These are phyloP conservation scores for Closterium sp. DNA, from an alignment of 139 green algal genomes.

Conservation along the genomic window DNA sequence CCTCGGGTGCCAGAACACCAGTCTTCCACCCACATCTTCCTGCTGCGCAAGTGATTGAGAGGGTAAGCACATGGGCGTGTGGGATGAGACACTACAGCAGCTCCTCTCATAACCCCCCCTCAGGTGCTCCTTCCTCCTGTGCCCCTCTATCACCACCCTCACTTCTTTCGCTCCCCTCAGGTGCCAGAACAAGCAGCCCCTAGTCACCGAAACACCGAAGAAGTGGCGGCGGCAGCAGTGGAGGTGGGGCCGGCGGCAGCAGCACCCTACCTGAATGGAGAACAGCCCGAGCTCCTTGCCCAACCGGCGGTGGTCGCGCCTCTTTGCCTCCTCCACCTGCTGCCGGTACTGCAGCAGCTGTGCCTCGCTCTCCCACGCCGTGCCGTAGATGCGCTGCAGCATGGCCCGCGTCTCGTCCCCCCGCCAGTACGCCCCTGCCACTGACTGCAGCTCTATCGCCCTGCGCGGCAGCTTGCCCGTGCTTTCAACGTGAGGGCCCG, in stretches of 20 bases:
- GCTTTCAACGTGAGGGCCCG: conserved; percentile 84
- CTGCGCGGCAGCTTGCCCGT: conserved; percentile 79
- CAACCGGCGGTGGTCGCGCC: conserved; percentile 89
- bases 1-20: conserved; percentile 93
- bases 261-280: conserved; percentile 69
- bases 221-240: no score
- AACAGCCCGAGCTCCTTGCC: conserved; percentile 92
- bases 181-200: conserved; percentile 99
- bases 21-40: no score
- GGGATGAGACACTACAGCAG: conserved; percentile 69
- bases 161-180: conserved; percentile 81
- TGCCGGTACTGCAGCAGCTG: conserved; percentile 59
- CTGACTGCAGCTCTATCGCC: conserved; percentile 85
- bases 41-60: conserved; percentile 51
- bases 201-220: no score
- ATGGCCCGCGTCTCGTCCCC: conserved; percentile 84
- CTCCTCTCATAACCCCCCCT: conserved; percentile 62
- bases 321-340: conserved; percentile 68
- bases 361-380: no score
- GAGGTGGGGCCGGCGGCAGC: no score
- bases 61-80: no score
- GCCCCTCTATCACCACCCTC: conserved; percentile 84
- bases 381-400: conserved; percentile 94
- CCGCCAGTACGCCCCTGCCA: conserved; percentile 80
- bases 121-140: conserved; percentile 93